Base-by-base conservation (phyloP, 2,329 filamentous ascomycete species). In the Leptosphaerulina australis region DNA sequence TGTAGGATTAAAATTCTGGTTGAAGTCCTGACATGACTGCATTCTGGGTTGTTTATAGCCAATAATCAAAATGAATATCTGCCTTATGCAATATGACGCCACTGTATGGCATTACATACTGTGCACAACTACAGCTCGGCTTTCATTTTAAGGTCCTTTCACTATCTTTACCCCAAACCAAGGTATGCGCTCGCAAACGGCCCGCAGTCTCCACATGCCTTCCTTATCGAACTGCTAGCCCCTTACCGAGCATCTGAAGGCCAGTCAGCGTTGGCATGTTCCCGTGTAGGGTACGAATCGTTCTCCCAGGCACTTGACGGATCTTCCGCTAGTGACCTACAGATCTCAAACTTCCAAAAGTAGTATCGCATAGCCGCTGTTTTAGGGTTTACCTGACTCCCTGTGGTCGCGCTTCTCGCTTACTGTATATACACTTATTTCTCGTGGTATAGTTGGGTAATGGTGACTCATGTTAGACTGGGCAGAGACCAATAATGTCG, bases 161-260 rank as follows among this genome's bases (percentile, higher is more conserved):
- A 18, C 25, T 30, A 18, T 18, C 37, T 15, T 25, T 34, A 40
- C 47, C 35, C 29, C 18, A 30, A 7, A 24, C 24, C 35, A 18
- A 45, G 21, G 14, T 11, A 4, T 18, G 26, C 22, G 25, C 14
- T 18, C 15, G 22, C 15, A 36, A 35, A 40, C 47, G 29, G 35
- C 35, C 47, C 40, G 35, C 22, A 40, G 21, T 50, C 15, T 50
- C 40, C 35, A 44, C 29, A 40, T 17, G 47, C 47, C 40, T 50
- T 38, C 47, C 47, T 50, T n/a, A 44, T 39, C 8, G 15, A 45
- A 35, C 3, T 12, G 22, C 20, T 14, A 25, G 15, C 22, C 24
- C 29, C 40, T 40, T 35, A 25, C 40, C 35, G 25, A 44, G 30
- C 11, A 26, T 14, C 14, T 17, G 20, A n/a, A n/a, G 20, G 31